phyloP scores from a whole-genome alignment of 140 eudicot genomes.

The Senecio squalidus region DNA sequence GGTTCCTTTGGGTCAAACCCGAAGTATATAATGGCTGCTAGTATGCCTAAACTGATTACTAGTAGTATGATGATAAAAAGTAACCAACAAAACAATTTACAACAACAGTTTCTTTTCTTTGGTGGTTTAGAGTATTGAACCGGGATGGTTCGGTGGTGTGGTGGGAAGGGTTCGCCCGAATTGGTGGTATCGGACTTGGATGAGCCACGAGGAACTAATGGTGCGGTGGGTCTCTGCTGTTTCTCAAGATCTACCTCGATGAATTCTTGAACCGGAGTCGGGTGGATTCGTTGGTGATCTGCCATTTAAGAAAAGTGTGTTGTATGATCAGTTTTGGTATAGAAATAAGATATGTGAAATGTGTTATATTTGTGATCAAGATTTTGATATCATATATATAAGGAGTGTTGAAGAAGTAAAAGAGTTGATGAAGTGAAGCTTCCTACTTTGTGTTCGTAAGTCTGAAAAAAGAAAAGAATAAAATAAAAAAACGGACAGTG shows the following conservation, averaged over 20 bases:
- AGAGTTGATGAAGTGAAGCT: conserved; percentile 11
- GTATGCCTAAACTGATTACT: conserved; percentile 34
- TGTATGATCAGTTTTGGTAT: background rate
- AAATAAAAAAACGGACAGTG: too few relatives aligned
- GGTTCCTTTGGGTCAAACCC: conserved; percentile 66
- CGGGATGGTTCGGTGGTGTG: conserved; percentile 46
- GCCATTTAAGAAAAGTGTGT: conserved; percentile 38
- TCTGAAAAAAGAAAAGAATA: conserved; percentile 1
- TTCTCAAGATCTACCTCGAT: conserved; percentile 36
- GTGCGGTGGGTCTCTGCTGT: conserved; percentile 39
- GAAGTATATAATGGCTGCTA: conserved; percentile 60
- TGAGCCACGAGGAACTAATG: conserved; percentile 42
- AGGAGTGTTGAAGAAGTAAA: conserved; percentile 1
- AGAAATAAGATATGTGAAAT: background rate
- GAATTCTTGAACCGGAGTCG: too few relatives aligned
- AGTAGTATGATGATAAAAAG: conserved; percentile 28
- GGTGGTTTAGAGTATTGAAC: conserved; percentile 49
- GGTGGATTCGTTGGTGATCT: conserved; percentile 66
- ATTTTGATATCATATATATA: conserved; percentile 3
- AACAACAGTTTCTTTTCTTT: conserved; percentile 41
- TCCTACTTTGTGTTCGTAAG: background rate
- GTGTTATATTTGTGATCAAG: background rate
- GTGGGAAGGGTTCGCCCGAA: conserved; percentile 34
- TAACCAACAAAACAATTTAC: conserved; percentile 53
- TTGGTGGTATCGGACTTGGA: conserved; percentile 49